Conservation (phyloP, 768 basidiomycete genomes). For the Cystobasidium ongulense region DNA sequence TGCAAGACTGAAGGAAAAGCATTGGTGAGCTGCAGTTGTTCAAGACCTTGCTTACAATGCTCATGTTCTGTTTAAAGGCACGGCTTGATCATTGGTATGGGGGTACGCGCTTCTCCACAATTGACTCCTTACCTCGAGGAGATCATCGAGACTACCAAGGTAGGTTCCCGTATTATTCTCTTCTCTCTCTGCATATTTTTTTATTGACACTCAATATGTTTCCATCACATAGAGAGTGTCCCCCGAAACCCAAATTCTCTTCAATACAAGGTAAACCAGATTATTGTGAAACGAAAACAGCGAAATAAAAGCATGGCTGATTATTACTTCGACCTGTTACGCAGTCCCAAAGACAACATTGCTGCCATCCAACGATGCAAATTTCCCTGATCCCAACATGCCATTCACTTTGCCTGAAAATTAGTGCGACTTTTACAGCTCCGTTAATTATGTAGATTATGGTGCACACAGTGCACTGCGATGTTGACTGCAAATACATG, state of each 20-base stretch:
- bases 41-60: background rate
- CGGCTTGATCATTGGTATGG: conserved; percentile 10
- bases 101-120: background rate
- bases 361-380: conserved; percentile 1
- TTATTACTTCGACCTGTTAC: background rate
- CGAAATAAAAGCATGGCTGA: too few species aligned
- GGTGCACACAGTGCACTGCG: background rate
- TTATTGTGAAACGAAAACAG: background rate
- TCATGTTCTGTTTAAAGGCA: background rate
- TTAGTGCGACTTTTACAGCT: background rate
- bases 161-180: too few species aligned
- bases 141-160: conserved; percentile 2
- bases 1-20: conserved; percentile 14
- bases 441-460: background rate
- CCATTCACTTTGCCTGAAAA: background rate
- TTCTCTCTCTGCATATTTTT: too few species aligned
- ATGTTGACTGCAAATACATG: too few species aligned
- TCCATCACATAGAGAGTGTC: background rate
- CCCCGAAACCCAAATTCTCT: background rate
- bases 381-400: background rate
- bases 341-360: conserved; percentile 11
- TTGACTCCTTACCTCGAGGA: conserved; percentile 5
- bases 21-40: background rate
- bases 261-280: conserved; percentile 6
- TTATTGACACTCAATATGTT: too few species aligned